A percentile compares a stretch with the other conserved stretches of the same genome.
Evolutionary conservation across 345 rosid genomes (phyloP).

Genomic region (Syzygium grande): DNA sequence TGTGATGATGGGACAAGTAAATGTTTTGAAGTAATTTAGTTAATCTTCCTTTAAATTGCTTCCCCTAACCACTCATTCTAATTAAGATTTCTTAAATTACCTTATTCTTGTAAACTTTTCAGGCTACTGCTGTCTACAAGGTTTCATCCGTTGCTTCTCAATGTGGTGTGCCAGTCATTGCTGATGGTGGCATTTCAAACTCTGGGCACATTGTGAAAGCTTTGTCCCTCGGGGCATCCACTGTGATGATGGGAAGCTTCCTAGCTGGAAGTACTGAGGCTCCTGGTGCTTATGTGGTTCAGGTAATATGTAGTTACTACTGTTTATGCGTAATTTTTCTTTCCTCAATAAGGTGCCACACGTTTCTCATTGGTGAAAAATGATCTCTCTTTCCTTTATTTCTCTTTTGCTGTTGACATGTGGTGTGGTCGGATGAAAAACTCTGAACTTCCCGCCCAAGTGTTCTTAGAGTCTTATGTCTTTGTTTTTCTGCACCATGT

Average conservation of each 20-base stretch:
- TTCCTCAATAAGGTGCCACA: not conserved
- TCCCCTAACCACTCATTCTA: not conserved
- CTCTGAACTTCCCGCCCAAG: not conserved
- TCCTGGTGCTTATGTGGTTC: constrained; percentile 57
- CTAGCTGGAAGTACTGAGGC: constrained; percentile 93
- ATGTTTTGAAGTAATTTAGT: not conserved
- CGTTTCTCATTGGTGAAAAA: not conserved
- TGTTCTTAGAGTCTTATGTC: not conserved
- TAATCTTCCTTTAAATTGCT: not conserved
- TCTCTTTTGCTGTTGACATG: not conserved
- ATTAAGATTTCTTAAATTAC: not conserved
- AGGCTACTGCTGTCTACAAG: constrained; percentile 98
- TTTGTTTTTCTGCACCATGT: not conserved
- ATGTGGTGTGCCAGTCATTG: constrained; percentile 73
- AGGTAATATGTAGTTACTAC: constrained; percentile 25
- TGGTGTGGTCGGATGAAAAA: not conserved
- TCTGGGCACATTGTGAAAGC: constrained; percentile 96
- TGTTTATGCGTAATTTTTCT: not conserved
- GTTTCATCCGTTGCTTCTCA: constrained; percentile 76
- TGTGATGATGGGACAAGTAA: not conserved
- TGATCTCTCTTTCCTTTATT: not conserved
- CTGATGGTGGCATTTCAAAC: constrained; percentile 95
- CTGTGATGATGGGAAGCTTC: constrained; percentile 96
- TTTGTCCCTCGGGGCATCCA: constrained; percentile 80
- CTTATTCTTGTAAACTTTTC: not conserved